phyloP scores from a whole-genome alignment of 371 early-diverging fungal genomes.

The Mortierella sp. region DNA sequence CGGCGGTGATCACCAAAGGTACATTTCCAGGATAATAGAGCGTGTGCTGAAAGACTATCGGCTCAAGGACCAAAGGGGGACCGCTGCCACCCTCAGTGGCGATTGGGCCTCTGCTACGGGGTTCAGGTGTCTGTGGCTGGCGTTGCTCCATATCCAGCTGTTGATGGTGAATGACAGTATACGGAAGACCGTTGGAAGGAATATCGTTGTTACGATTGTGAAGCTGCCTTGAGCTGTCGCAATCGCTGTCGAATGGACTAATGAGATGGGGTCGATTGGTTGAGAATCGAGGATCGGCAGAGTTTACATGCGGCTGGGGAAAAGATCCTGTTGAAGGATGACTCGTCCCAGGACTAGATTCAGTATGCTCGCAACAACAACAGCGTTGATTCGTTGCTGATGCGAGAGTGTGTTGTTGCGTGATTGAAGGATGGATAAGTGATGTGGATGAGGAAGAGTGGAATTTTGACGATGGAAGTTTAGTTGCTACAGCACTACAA shows the following conservation, averaged over 20 bases:
- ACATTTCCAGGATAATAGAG: slow-evolving; percentile 50
- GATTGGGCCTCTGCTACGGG: too few relatives aligned
- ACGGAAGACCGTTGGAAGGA: too few relatives aligned
- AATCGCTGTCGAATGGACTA: neutral
- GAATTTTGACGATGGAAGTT: too few relatives aligned
- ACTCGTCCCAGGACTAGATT: slow-evolving; percentile 2
- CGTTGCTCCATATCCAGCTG: too few relatives aligned
- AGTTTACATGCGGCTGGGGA: neutral
- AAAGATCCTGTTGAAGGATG: slow-evolving; percentile 50
- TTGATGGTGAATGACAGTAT: too few relatives aligned
- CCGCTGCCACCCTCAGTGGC: neutral
- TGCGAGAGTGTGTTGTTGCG: neutral
- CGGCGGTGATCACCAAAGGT: slow-evolving; percentile 38
- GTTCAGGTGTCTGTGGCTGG: too few relatives aligned
- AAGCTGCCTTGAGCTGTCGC: too few relatives aligned
- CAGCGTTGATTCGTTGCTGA: too few relatives aligned
- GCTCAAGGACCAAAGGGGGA: slow-evolving; percentile 14
- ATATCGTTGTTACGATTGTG: too few relatives aligned
- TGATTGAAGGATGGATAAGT: neutral
- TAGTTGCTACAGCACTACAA: too few relatives aligned
- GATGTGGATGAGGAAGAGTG: neutral
- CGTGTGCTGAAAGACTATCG: slow-evolving; percentile 41
- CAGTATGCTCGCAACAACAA: too few relatives aligned
- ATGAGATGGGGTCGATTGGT: slow-evolving; percentile 30
- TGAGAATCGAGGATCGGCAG: slow-evolving; percentile 33